Percentiles rank a stretch among this genome's conserved stretches.
These are phyloP conservation scores for Podospora anserina DNA, from an alignment of 495 filamentous ascomycete species.

Conservation along the genomic window DNA sequence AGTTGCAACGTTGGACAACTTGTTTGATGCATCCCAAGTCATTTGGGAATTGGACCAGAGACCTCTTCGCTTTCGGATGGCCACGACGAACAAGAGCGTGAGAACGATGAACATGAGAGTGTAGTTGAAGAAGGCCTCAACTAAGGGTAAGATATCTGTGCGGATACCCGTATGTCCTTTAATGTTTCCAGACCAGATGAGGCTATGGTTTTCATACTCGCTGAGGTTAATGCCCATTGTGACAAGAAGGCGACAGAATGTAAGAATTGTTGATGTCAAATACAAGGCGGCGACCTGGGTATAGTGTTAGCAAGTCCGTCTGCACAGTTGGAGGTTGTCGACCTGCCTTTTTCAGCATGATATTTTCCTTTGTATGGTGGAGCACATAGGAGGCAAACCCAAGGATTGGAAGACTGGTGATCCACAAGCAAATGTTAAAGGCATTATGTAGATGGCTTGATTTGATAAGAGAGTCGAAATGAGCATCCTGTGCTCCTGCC, in stretches of 20 bases:
- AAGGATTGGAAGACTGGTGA: conserved; percentile 17
- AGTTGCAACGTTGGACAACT: background rate
- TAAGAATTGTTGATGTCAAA: conserved; percentile 19
- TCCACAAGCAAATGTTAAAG: conserved; percentile 19
- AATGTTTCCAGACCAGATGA: background rate
- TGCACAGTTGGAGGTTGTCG: background rate
- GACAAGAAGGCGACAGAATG: conserved; percentile 16
- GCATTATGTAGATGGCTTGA: background rate
- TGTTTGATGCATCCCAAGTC: conserved; percentile 5
- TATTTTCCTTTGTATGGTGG: conserved; percentile 11
- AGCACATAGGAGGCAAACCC: conserved; percentile 10
- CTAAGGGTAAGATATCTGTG: background rate
- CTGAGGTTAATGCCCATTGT: conserved; percentile 13
- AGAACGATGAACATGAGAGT: conserved; percentile 21
- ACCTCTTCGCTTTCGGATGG: conserved; percentile 17
- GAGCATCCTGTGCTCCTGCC: background rate
- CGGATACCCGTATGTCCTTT: background rate
- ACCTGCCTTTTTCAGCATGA: conserved; percentile 15
- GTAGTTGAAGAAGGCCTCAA: conserved; percentile 20
- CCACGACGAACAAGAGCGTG: conserved; percentile 19
- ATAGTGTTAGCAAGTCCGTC: background rate
- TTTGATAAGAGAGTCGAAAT: background rate
- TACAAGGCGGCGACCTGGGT: conserved; percentile 17
- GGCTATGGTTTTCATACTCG: background rate
- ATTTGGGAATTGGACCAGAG: conserved; percentile 20